Conservation (phyloP, 208 protist genomes). For the Giardia muris region DNA sequence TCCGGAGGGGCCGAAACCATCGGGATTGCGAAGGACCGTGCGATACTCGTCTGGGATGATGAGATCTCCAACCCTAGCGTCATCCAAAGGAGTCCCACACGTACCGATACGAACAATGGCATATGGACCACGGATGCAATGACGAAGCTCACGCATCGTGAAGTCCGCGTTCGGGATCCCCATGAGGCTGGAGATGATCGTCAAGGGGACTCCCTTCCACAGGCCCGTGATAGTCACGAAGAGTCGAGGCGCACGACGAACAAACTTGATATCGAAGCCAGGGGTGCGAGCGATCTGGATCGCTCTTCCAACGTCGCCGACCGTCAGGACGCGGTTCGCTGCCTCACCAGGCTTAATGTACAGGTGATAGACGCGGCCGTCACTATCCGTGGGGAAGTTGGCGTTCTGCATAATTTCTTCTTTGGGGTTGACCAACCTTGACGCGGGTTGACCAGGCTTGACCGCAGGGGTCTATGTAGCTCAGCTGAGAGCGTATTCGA, state of each 20-base stretch:
- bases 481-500: slow-evolving; percentile 13
- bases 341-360: slow-evolving; percentile 44
- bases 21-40: slow-evolving; percentile 9
- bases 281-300: slow-evolving; percentile 31
- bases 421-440: background rate
- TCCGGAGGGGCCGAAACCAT: slow-evolving; percentile 35
- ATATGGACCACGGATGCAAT: slow-evolving; percentile 43
- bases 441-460: background rate
- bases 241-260: slow-evolving; percentile 25
- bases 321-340: slow-evolving; percentile 44
- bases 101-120: slow-evolving; percentile 49
- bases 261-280: slow-evolving; percentile 25
- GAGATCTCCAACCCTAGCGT: slow-evolving; percentile 42
- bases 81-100: slow-evolving; percentile 39
- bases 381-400: slow-evolving; percentile 46
- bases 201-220: slow-evolving; percentile 44
- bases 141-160: slow-evolving; percentile 43
- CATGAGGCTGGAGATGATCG: slow-evolving; percentile 47
- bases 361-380: slow-evolving; percentile 49
- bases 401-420: slow-evolving; percentile 32
- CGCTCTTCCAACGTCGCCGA: slow-evolving; percentile 41
- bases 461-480: background rate
- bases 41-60: slow-evolving; percentile 25
- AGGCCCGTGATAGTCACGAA: slow-evolving; percentile 46
- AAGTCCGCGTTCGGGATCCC: slow-evolving; percentile 53